A percentile compares a stretch with the other conserved stretches of the same genome.
These are phyloP conservation scores for Phytophthora nicotianae DNA, from an alignment of 352 stramenopile genomes.

Conservation along the genomic window DNA sequence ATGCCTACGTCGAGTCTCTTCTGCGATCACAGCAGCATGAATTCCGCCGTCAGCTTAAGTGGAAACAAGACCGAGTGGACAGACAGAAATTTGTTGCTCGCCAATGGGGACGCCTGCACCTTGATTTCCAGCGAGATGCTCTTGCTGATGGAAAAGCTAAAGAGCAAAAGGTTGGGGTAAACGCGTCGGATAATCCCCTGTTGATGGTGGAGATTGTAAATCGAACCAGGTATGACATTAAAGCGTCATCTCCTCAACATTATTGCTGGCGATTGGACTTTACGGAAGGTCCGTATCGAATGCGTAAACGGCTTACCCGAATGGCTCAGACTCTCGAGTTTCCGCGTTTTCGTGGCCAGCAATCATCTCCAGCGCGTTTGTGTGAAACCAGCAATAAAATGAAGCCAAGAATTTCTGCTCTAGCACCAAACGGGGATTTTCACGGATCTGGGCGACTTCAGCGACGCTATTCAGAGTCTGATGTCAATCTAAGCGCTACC, in stretches of 20 bases:
- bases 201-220: slow-evolving; percentile 20
- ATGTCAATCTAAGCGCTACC: slow-evolving; percentile 4
- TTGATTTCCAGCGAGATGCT: slow-evolving; percentile 23
- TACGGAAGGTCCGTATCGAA: slow-evolving; percentile 69
- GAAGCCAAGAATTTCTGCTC: background rate
- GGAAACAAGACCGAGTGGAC: slow-evolving; percentile 68
- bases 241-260: background rate
- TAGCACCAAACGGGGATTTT: background rate
- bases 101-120: slow-evolving; percentile 53
- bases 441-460: background rate
- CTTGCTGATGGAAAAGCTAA: slow-evolving; percentile 4
- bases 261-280: slow-evolving; percentile 55
- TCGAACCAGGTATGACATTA: slow-evolving; percentile 18
- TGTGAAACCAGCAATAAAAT: background rate
- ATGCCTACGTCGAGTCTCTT: slow-evolving; percentile 43
- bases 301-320: slow-evolving; percentile 58
- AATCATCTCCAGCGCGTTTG: slow-evolving; percentile 7
- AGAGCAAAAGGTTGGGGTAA: background rate
- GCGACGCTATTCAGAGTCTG: slow-evolving; percentile 36
- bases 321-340: slow-evolving; percentile 19
- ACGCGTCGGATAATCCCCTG: background rate
- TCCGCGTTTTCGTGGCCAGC: slow-evolving; percentile 19
- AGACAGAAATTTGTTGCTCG: slow-evolving; percentile 66
- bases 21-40: slow-evolving; percentile 50
- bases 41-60: slow-evolving; percentile 65